phyloP scores from a whole-genome alignment of 2,329 filamentous ascomycete genomes.

The Albifimbria verrucaria region DNA sequence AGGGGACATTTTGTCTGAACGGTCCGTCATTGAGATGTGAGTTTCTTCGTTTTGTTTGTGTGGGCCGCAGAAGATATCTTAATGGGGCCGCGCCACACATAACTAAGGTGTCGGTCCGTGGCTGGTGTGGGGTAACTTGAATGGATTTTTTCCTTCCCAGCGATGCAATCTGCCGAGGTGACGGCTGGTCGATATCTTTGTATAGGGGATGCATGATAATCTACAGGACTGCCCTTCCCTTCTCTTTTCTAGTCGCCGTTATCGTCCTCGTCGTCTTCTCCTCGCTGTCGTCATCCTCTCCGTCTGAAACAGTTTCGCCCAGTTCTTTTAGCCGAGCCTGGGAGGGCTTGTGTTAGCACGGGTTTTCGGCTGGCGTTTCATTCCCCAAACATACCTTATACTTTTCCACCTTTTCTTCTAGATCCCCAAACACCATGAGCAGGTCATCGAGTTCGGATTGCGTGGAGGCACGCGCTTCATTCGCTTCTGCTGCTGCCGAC shows the following conservation, averaged over 20 bases:
- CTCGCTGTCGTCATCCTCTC: constrained; percentile 63
- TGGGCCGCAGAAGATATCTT: not conserved
- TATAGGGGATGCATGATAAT: not conserved
- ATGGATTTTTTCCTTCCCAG: constrained; percentile 16
- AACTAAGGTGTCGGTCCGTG: not conserved
- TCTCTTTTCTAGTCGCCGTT: constrained; percentile 27
- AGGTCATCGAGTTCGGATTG: constrained; percentile 79
- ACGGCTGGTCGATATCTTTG: constrained; percentile 21
- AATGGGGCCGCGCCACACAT: not conserved
- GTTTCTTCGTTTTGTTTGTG: not conserved
- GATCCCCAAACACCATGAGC: constrained; percentile 74
- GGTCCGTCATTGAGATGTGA: not conserved
- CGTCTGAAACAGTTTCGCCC: constrained; percentile 71
- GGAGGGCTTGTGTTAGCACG: not conserved
- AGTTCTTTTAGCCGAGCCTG: constrained; percentile 61
- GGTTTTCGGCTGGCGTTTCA: no score
- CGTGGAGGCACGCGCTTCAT: constrained; percentile 58
- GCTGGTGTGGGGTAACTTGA: constrained; percentile 21
- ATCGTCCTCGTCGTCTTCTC: constrained; percentile 48
- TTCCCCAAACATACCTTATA: constrained; percentile 68
- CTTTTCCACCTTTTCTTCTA: constrained; percentile 71
- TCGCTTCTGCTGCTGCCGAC: constrained; percentile 37
- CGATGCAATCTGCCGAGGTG: constrained; percentile 24
- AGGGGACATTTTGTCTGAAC: constrained; percentile 20
- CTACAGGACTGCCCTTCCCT: not conserved